These are phyloP conservation scores for Sideroxylon spinosum DNA, from an alignment of 179 eudicot species.

Conservation along the genomic window DNA sequence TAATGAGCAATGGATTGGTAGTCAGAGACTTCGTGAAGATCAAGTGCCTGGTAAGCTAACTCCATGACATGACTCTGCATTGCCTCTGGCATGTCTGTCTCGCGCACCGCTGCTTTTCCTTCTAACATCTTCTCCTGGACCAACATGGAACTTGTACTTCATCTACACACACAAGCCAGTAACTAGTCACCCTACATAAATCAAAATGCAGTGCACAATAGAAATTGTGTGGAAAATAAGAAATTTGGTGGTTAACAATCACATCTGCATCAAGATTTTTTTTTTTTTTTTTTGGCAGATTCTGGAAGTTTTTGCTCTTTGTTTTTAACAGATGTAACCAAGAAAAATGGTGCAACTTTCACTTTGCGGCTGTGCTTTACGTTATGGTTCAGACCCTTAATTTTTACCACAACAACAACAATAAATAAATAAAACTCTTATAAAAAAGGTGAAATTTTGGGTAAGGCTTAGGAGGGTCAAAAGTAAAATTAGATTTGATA, in stretches of 20 bases:
- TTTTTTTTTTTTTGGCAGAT: not conserved
- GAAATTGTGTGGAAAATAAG: not conserved
- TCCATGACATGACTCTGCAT: constrained; percentile 27
- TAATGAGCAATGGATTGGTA: constrained; percentile 19
- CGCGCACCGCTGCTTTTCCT: constrained; percentile 20
- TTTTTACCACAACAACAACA: no score
- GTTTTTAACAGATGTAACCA: no score
- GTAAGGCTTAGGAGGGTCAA: no score
- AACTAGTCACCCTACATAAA: not conserved
- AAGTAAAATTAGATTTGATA: no score
- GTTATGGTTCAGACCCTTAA: no score
- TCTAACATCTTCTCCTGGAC: constrained; percentile 19
- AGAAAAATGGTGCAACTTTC: no score
- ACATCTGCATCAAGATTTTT: constrained; percentile 6
- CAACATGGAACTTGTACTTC: no score
- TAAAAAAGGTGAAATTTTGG: no score
- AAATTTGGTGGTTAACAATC: constrained; percentile 5
- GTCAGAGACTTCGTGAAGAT: constrained; percentile 24
- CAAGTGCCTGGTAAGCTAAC: constrained; percentile 26
- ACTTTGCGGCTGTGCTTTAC: no score
- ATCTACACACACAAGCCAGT: no score
- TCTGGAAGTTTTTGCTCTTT: not conserved
- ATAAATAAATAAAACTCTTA: no score
- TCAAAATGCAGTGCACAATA: not conserved
- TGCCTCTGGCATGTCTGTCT: constrained; percentile 23